Base-by-base conservation (phyloP, 2,329 filamentous ascomycete species). In the Gyromitra esculenta region DNA sequence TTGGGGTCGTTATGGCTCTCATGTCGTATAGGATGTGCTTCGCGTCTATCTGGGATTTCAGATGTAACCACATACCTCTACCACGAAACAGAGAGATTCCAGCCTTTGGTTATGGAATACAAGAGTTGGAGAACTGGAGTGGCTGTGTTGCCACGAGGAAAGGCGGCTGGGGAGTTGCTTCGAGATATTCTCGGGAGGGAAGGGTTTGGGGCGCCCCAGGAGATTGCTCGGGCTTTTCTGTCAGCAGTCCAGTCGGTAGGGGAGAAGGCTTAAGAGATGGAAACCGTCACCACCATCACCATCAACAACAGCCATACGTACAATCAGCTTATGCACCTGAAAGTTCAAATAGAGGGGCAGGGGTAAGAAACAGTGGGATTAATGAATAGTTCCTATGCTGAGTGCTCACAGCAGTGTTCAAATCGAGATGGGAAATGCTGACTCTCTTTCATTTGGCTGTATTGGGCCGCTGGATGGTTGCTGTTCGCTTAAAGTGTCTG, bases 1-100 rank as follows among this genome's bases (percentile, higher is more conserved):
- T 79, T 8, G 79, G 79, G 3, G 67, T 76, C 15, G 25, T 25
- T 1, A 78, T 77, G 73, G 78, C 79, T 9, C 71, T 77, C 9
- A 35, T 78, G n/a, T 60, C 65, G 13, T 80, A 79, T 35, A 64
- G 79, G n/a, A 79, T 79, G 78, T 78, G 76, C 45, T 79, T 78
- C 52, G 78, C 79, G 4, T 75, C 78, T 18, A 71, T 80, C 9
- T 79, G 66, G 66, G 79, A 80, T 57, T 80, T 75, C 41, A 73
- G 79, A 31, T 79, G 70, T 25, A 80, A 79, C 35, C 79, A 80
- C 60, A 73, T 80, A n/a, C 79, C 79, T 1, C 73, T 79, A 15
- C 70, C 72, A 3, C 59, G 77, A 6, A 62, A 72, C 21, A 57
- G 64, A 35, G 77, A 75, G 13, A 59, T 56, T 21, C 59, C 43